Conservation (phyloP, 1,139 yeast genomes). For the Entelexis sorbosivorans region DNA sequence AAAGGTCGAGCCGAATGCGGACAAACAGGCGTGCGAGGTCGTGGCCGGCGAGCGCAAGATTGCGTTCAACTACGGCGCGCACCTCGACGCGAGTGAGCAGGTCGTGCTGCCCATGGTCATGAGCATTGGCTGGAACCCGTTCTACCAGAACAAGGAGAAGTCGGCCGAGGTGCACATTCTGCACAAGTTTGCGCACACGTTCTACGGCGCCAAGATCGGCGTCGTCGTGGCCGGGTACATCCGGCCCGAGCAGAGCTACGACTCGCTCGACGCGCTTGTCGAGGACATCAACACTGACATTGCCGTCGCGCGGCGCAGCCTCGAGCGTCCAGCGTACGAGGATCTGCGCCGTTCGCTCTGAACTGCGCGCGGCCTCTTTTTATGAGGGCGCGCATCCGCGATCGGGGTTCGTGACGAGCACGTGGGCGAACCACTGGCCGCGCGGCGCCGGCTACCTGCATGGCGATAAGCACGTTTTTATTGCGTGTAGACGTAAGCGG, state of each 20-base stretch:
- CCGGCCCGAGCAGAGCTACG: conserved; percentile 81
- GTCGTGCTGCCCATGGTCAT: conserved; percentile 70
- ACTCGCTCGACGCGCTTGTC: conserved; percentile 72
- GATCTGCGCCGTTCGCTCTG: conserved; percentile 14
- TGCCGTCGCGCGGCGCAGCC: conserved; percentile 46
- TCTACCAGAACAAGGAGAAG: conserved; percentile 63
- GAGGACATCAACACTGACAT: conserved; percentile 78
- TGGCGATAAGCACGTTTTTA: too few species aligned
- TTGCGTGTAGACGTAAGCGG: too few species aligned
- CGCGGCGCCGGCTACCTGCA: too few species aligned
- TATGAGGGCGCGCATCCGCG: neutral
- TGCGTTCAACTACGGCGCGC: conserved; percentile 49
- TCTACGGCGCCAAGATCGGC: conserved; percentile 71
- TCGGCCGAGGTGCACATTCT: conserved; percentile 80
- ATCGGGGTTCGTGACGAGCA: neutral
- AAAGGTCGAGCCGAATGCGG: conserved; percentile 28
- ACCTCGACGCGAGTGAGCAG: conserved; percentile 36
- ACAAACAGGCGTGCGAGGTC: conserved; percentile 11
- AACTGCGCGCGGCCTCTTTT: neutral
- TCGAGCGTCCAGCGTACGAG: conserved; percentile 34
- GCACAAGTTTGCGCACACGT: conserved; percentile 53
- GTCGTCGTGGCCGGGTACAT: conserved; percentile 75
- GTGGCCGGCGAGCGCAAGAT: conserved; percentile 15
- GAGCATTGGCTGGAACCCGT: conserved; percentile 96
- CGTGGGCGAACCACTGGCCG: too few species aligned